phyloP scores from a whole-genome alignment of 257 asterid species.

The Oldenlandia corymbosa region DNA sequence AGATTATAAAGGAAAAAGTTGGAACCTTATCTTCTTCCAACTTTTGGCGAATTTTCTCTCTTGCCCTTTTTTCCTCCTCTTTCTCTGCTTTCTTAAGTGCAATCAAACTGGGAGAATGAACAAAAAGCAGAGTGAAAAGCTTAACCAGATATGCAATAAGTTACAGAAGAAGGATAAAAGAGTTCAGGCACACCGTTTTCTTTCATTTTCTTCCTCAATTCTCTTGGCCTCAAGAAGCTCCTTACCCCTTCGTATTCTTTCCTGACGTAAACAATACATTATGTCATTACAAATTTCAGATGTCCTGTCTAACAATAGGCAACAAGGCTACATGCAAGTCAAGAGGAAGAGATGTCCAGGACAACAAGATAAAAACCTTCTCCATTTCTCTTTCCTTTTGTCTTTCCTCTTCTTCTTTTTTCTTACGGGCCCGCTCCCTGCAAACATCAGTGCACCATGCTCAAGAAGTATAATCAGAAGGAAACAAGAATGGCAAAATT shows the following conservation, averaged over 20 bases:
- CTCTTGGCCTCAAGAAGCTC: slow-evolving; percentile 96
- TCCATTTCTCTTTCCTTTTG: slow-evolving; percentile 81
- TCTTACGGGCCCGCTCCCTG: slow-evolving; percentile 90
- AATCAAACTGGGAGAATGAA: slow-evolving; percentile 44
- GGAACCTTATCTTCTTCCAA: slow-evolving; percentile 96
- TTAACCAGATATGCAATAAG: too few species aligned
- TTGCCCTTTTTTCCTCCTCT: slow-evolving; percentile 86
- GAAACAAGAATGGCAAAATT: not conserved
- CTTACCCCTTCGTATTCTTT: slow-evolving; percentile 79
- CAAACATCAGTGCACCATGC: slow-evolving; percentile 9
- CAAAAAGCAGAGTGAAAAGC: slow-evolving; percentile 18
- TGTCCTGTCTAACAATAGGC: slow-evolving; percentile 4
- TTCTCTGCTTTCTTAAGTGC: slow-evolving; percentile 96
- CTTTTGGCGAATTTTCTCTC: slow-evolving; percentile 91
- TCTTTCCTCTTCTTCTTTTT: slow-evolving; percentile 96
- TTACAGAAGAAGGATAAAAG: slow-evolving; percentile 8
- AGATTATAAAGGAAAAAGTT: slow-evolving; percentile 12
- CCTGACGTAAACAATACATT: slow-evolving; percentile 44
- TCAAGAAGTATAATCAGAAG: not conserved
- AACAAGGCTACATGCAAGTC: not conserved
- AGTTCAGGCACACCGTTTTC: slow-evolving; percentile 73
- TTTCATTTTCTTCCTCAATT: slow-evolving; percentile 93
- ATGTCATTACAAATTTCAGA: slow-evolving; percentile 13
- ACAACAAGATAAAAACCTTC: slow-evolving; percentile 43
- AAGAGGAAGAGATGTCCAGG: slow-evolving; percentile 3